A percentile compares a stretch with the other conserved stretches of the same genome.
Evolutionary conservation across 768 basidiomycete species (phyloP).

Genomic region (Leccinum variicolor): DNA sequence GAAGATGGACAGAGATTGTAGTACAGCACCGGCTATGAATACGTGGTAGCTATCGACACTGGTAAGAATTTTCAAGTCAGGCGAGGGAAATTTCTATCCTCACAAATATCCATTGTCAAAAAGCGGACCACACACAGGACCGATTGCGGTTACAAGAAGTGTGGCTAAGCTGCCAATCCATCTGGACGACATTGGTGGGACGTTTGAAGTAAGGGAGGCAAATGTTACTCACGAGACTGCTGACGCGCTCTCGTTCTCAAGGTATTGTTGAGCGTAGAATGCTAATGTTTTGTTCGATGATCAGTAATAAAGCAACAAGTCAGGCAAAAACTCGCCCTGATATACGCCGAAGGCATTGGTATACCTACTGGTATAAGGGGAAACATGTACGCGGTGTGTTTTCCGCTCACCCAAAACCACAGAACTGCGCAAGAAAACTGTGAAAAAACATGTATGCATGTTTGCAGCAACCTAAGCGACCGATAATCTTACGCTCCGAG

Average conservation of each 20-base stretch:
- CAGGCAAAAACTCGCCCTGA: conserved; percentile 12
- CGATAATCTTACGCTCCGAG: conserved; percentile 20
- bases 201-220: no score
- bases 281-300: conserved; percentile 4
- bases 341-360: conserved; percentile 26
- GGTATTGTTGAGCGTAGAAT: conserved; percentile 21
- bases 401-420: conserved; percentile 22
- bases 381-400: accelerated
- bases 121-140: conserved; percentile 23
- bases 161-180: conserved; percentile 25
- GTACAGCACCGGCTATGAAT: conserved; percentile 23
- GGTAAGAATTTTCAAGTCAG: not conserved
- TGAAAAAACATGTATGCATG: not conserved
- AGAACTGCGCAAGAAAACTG: conserved; percentile 27
- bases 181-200: conserved; percentile 3
- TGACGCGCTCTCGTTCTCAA: conserved; percentile 21
- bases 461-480: not conserved
- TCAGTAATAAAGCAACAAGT: not conserved
- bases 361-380: conserved; percentile 11
- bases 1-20: conserved; percentile 32
- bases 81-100: not conserved
- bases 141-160: conserved; percentile 18
- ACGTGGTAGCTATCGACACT: not conserved
- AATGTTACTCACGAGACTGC: conserved; percentile 9
- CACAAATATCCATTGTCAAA: conserved; percentile 30